Conservation (phyloP, 148 eudicot species). For the Beta vulgaris region DNA sequence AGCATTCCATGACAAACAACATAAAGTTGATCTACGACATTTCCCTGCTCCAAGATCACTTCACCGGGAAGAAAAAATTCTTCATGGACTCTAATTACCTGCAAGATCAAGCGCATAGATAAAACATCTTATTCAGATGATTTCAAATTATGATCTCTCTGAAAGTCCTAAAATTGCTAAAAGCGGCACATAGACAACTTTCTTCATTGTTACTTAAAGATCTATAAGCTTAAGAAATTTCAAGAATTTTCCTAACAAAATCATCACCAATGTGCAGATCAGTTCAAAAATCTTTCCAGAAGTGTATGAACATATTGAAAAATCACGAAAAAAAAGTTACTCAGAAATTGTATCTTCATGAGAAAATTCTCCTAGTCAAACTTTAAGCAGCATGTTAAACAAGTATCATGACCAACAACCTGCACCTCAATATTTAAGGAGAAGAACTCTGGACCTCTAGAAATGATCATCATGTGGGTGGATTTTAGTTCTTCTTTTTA, state of each 20-base stretch:
- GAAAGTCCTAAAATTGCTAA: not conserved
- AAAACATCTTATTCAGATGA: not conserved
- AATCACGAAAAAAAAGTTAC: too few relatives aligned
- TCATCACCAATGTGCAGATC: not conserved
- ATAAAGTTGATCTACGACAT: conserved; percentile 92
- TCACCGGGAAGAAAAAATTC: conserved; percentile 98
- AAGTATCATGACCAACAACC: too few relatives aligned
- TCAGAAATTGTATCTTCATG: too few relatives aligned
- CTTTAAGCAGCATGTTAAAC: too few relatives aligned
- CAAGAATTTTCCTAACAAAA: not conserved
- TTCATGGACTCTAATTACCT: conserved; percentile 81
- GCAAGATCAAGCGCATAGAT: conserved; percentile 22
- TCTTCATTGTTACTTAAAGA: not conserved
- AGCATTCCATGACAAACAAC: conserved; percentile 80
- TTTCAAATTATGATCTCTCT: not conserved
- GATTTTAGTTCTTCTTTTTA: too few relatives aligned
- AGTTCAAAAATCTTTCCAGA: not conserved
- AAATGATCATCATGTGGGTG: too few relatives aligned
- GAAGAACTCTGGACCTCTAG: not conserved
- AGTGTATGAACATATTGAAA: not conserved
- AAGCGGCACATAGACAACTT: not conserved
- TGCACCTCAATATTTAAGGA: too few relatives aligned
- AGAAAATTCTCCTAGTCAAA: too few relatives aligned
- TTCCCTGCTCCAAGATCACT: conserved; percentile 86
- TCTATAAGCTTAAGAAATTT: not conserved